phyloP scores from a whole-genome alignment of 106 monocot genomes.

The Acorus calamus region DNA sequence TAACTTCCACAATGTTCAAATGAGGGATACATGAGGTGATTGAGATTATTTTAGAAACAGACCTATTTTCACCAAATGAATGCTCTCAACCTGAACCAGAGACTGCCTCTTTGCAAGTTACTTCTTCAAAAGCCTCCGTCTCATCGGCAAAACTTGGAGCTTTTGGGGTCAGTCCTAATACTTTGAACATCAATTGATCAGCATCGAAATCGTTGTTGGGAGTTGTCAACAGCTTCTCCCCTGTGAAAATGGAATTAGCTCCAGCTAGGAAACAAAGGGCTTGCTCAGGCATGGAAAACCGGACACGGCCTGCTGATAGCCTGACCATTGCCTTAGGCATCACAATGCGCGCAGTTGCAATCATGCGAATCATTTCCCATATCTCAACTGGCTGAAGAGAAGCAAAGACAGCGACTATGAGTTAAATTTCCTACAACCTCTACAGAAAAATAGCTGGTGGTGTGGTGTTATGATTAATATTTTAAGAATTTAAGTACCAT shows the following conservation, averaged over 20 bases:
- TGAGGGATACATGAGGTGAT: no score
- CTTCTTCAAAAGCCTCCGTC: constrained; percentile 4
- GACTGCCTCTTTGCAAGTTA: constrained; percentile 22
- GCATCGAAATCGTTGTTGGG: constrained; percentile 82
- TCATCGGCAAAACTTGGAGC: constrained; percentile 50
- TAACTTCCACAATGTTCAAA: no score
- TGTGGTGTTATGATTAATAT: no score
- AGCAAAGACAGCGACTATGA: background rate
- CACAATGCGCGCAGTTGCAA: constrained; percentile 81
- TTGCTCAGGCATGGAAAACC: constrained; percentile 91
- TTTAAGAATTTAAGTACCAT: no score
- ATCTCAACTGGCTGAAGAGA: constrained; percentile 38
- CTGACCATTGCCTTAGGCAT: constrained; percentile 98
- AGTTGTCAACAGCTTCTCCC: constrained; percentile 85
- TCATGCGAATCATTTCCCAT: constrained; percentile 99
- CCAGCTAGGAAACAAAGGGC: constrained; percentile 90
- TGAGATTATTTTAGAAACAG: no score
- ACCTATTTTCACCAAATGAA: background rate
- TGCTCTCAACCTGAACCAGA: constrained; percentile 26
- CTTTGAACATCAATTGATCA: constrained; percentile 85
- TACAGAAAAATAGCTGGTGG: no score
- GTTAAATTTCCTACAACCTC: background rate
- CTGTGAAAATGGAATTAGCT: constrained; percentile 94
- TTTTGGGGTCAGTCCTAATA: constrained; percentile 80
- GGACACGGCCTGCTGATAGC: constrained; percentile 82